A percentile compares a stretch with the other conserved stretches of the same genome.
These are phyloP conservation scores for Clitoria ternatea DNA, from an alignment of 306 rosid species.

Conservation along the genomic window DNA sequence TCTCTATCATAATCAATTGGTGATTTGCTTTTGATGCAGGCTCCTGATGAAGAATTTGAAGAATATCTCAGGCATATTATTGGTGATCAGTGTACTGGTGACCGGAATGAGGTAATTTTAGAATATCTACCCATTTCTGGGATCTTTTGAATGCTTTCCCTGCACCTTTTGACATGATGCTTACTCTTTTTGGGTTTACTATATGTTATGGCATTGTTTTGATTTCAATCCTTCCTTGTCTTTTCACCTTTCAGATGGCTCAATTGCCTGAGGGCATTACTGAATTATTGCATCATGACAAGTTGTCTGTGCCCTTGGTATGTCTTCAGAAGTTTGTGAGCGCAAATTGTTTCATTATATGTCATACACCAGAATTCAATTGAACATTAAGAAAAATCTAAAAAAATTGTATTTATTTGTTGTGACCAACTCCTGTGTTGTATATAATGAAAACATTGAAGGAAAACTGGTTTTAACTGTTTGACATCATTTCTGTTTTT, in stretches of 20 bases:
- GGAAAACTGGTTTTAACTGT: not conserved
- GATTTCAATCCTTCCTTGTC: conserved; percentile 23
- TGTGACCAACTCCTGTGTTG: not conserved
- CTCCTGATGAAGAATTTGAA: conserved; percentile 97
- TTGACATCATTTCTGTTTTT: conserved; percentile 16
- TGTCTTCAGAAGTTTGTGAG: conserved; percentile 33
- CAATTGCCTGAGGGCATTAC: conserved; percentile 95
- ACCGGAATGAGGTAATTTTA: conserved; percentile 72
- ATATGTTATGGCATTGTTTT: no score
- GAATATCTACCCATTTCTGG: not conserved
- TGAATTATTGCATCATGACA: conserved; percentile 82
- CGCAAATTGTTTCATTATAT: conserved; percentile 6
- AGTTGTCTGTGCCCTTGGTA: conserved; percentile 78
- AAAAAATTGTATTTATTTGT: not conserved
- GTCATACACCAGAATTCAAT: not conserved
- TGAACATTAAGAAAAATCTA: conserved; percentile 4
- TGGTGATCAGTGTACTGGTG: conserved; percentile 74
- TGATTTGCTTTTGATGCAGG: conserved; percentile 45
- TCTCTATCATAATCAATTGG: not conserved
- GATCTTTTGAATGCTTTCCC: not conserved
- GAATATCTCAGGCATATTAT: conserved; percentile 84
- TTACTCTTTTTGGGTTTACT: no score
- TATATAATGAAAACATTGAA: conserved; percentile 1
- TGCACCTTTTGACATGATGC: no score
- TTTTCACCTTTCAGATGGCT: conserved; percentile 81